Evolutionary conservation across 2,329 filamentous ascomycete genomes (phyloP), one percentile per base, ranked within the genome.

Genomic region (Fusarium nelsonii): DNA sequence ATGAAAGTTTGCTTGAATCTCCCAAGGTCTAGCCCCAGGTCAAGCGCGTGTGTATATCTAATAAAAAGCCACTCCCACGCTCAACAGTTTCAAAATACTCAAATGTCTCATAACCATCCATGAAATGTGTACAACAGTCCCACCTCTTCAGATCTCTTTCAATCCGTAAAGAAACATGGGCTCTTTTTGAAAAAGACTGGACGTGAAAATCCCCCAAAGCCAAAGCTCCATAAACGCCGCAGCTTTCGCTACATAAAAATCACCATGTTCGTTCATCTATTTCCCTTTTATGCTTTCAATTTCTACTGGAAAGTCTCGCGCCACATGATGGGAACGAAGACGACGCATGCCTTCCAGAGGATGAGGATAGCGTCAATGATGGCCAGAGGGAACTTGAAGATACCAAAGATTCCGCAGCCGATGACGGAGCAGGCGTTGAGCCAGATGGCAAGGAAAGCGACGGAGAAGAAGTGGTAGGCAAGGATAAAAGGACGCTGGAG

Each of bases 401-500:
- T 63, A 84, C 83, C 68, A 8, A 73, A 58, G 15, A 76, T 70
- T 55, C 73, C 72, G 39, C 79, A 78, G 30, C 78, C 78, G 26
- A 84, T 63, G 56, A 83, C 75, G 10, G 79, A 77, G 43, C 80
- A 72, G 6, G 75, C 76, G 63, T 85, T 81, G 65, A 90, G 75
- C 91, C 92, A 97, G 70, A 98, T 93, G 28, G 91, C 90, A 70
- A 97, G 87, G 71, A 98, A 89, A 4, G 96, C 96, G 33, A 99
- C 96, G 30, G 90, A 88, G 82, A 97, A 99, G 83, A 99, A 99
- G 81, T 99, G 96, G 78, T 91, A 92, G 73, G 96, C 90, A 39
- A 99, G 88, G 39, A 94, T 86, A 52, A 90, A 79, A 0, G 96
- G 96, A 55, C 90, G 87, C 50, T 90, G 87, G 70, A 97, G 90